These are phyloP conservation scores for Clavariopsis aquatica DNA, from an alignment of 495 filamentous ascomycete species.

Conservation along the genomic window DNA sequence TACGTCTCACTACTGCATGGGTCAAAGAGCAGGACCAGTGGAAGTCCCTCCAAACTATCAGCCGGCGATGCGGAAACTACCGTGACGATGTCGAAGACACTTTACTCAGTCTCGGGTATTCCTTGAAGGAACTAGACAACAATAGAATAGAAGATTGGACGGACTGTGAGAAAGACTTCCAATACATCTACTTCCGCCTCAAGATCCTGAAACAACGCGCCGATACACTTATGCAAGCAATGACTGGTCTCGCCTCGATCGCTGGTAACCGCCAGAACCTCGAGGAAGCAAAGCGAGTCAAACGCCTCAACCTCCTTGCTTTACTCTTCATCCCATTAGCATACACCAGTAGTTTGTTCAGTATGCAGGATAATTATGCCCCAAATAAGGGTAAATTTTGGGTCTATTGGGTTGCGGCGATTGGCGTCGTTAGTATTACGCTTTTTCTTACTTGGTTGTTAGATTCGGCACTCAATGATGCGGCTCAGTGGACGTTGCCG, in stretches of 20 bases:
- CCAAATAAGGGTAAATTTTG: slow-evolving; percentile 29
- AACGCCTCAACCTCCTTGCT: slow-evolving; percentile 31
- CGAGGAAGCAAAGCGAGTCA: slow-evolving; percentile 34
- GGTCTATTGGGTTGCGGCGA: slow-evolving; percentile 34
- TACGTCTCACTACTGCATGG: slow-evolving; percentile 30
- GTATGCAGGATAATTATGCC: slow-evolving; percentile 30
- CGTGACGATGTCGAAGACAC: slow-evolving; percentile 37
- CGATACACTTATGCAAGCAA: slow-evolving; percentile 33
- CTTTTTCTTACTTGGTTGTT: slow-evolving; percentile 20
- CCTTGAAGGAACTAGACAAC: slow-evolving; percentile 1
- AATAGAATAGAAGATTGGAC: slow-evolving; percentile 9
- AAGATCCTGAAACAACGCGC: slow-evolving; percentile 34
- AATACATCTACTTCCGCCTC: slow-evolving; percentile 36
- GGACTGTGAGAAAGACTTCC: slow-evolving; percentile 28
- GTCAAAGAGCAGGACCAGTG: slow-evolving; percentile 35
- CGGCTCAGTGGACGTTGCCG: slow-evolving; percentile 21
- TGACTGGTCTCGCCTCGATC: slow-evolving; percentile 35
- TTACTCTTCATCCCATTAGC: slow-evolving; percentile 33
- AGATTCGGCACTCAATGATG: slow-evolving; percentile 28
- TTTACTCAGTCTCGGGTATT: slow-evolving; percentile 29
- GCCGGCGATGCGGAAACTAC: slow-evolving; percentile 35
- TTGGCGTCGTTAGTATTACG: slow-evolving; percentile 15
- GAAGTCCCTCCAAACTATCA: slow-evolving; percentile 33
- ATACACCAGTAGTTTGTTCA: slow-evolving; percentile 29
- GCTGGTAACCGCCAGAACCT: slow-evolving; percentile 35